phyloP scores from a whole-genome alignment of 768 basidiomycete species.

The Macrolepiota albuminosa region DNA sequence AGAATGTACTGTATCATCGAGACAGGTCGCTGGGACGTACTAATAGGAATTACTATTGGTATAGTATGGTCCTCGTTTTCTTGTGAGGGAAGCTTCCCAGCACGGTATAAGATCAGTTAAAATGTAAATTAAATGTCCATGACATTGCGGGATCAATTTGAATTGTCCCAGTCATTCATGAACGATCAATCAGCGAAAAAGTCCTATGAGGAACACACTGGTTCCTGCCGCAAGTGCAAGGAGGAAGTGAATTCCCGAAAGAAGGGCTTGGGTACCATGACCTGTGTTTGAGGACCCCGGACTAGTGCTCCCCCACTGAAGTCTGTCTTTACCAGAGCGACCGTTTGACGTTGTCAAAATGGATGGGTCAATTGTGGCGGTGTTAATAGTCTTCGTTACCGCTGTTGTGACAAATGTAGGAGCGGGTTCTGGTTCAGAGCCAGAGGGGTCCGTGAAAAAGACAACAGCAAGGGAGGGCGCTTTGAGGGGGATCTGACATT shows the following conservation, averaged over 20 bases:
- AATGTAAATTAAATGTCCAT: too few relatives aligned
- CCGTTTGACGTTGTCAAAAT: conserved; percentile 52
- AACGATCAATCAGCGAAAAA: conserved; percentile 28
- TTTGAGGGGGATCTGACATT: conserved; percentile 58
- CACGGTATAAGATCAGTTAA: background rate
- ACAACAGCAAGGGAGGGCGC: conserved; percentile 76
- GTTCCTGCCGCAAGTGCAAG: background rate
- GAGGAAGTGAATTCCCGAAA: background rate
- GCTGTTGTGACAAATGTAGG: conserved; percentile 56
- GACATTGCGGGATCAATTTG: conserved; percentile 12
- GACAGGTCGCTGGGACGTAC: background rate
- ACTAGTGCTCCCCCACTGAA: conserved; percentile 27
- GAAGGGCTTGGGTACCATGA: background rate
- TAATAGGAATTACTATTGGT: background rate
- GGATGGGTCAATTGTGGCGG: conserved; percentile 48
- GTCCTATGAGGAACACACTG: background rate
- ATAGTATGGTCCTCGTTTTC: background rate
- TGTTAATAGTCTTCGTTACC: conserved; percentile 46
- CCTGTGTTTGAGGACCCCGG: conserved; percentile 14
- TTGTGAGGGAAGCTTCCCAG: background rate
- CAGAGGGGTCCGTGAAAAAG: conserved; percentile 48
- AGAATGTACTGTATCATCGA: background rate
- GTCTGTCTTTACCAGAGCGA: conserved; percentile 23
- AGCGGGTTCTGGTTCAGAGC: conserved; percentile 14
- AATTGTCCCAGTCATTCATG: conserved; percentile 23